Conservation (phyloP, 1,139 yeast species). For the Blastobotrys aristatus region DNA sequence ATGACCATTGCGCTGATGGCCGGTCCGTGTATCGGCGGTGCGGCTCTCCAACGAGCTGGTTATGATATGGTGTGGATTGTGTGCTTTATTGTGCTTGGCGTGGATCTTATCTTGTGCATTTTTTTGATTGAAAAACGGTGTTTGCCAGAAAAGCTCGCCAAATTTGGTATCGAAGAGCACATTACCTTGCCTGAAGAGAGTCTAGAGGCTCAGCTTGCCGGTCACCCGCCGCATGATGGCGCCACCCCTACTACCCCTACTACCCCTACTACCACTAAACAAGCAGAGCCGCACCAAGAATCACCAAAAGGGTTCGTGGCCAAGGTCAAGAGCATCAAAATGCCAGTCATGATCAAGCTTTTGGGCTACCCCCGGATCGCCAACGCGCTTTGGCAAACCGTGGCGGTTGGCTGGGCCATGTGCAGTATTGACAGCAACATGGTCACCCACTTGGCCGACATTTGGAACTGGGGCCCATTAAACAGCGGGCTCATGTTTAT, state of each 20-base stretch:
- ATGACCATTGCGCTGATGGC: slow-evolving; percentile 31
- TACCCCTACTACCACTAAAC: not conserved
- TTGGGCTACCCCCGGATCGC: slow-evolving; percentile 23
- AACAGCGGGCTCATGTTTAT: slow-evolving; percentile 33
- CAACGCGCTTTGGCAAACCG: slow-evolving; percentile 27
- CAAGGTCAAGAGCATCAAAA: not conserved
- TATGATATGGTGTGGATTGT: slow-evolving; percentile 34
- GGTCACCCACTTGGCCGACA: slow-evolving; percentile 31
- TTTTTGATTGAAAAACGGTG: slow-evolving; percentile 30
- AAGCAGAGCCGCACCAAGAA: not conserved
- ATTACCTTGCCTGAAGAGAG: not conserved
- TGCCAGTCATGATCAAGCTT: not conserved
- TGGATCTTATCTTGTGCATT: slow-evolving; percentile 33
- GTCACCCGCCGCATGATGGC: no score
- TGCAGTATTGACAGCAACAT: slow-evolving; percentile 35
- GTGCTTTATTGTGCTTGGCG: slow-evolving; percentile 30
- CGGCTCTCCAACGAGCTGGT: slow-evolving; percentile 34
- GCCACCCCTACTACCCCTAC: not conserved
- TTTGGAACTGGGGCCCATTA: slow-evolving; percentile 31
- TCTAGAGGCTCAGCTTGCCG: not conserved
- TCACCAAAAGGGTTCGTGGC: not conserved
- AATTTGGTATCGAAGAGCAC: slow-evolving; percentile 5
- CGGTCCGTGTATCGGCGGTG: slow-evolving; percentile 37
- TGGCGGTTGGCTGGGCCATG: slow-evolving; percentile 32
- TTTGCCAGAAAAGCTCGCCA: slow-evolving; percentile 11